A percentile compares a stretch with the other conserved stretches of the same genome.
These are phyloP conservation scores for Sonneratia caseolaris DNA, from an alignment of 345 rosid species.

Conservation along the genomic window DNA sequence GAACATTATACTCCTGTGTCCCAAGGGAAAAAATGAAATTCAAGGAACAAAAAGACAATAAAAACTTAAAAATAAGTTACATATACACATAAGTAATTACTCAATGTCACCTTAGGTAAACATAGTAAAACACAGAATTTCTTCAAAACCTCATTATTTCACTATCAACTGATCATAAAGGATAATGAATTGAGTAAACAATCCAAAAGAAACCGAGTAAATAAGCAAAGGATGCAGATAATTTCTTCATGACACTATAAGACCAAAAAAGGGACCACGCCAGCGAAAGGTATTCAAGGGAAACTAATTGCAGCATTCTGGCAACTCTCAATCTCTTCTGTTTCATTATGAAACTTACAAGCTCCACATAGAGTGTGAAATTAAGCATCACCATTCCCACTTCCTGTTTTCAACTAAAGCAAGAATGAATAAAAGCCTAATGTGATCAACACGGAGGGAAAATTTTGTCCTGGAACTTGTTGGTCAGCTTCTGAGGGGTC, in stretches of 20 bases:
- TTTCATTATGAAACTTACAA: neutral
- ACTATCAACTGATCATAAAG: neutral
- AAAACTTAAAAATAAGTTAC: neutral
- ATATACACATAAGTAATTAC: neutral
- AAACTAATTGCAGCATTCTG: neutral
- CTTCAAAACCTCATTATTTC: neutral
- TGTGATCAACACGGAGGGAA: neutral
- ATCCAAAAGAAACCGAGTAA: neutral
- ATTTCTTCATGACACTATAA: neutral
- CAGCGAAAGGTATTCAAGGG: neutral
- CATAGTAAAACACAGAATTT: neutral
- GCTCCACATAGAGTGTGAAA: neutral
- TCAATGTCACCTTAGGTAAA: neutral
- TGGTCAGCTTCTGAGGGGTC: neutral
- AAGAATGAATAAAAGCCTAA: neutral
- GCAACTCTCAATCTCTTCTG: neutral
- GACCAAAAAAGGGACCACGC: neutral
- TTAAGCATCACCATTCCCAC: neutral
- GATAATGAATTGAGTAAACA: neutral
- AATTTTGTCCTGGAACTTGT: neutral
- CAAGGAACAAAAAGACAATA: slow-evolving; percentile 12
- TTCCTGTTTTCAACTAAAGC: neutral
- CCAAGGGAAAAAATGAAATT: slow-evolving; percentile 8
- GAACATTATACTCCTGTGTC: slow-evolving; percentile 77
- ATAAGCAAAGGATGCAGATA: no score